A percentile compares a stretch with the other conserved stretches of the same genome.
Evolutionary conservation across 371 early-diverging fungal genomes (phyloP).

Genomic region (Syncephalastrum sp.): DNA sequence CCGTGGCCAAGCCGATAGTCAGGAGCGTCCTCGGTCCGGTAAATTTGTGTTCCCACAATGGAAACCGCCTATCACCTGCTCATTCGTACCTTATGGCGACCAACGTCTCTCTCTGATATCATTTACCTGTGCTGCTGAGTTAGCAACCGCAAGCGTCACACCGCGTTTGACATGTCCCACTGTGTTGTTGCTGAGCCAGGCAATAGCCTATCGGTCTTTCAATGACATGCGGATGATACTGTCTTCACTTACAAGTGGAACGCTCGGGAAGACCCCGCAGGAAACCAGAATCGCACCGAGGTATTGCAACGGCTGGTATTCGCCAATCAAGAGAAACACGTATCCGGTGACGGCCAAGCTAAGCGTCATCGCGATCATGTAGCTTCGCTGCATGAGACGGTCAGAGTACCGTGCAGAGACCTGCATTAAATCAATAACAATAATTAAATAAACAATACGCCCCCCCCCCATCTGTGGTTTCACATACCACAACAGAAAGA

Average conservation of each 20-base stretch:
- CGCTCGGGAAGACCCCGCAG: slow-evolving; percentile 35
- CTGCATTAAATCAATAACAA: not conserved
- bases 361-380: not conserved
- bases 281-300: slow-evolving; percentile 37
- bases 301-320: slow-evolving; percentile 25
- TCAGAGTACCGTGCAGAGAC: slow-evolving; percentile 13
- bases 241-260: slow-evolving; percentile 13
- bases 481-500: slow-evolving; percentile 1
- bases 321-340: slow-evolving; percentile 11
- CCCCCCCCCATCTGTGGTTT: not conserved
- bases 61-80: slow-evolving; percentile 10
- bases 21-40: slow-evolving; percentile 29
- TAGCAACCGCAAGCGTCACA: slow-evolving; percentile 32
- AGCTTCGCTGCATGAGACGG: slow-evolving; percentile 9
- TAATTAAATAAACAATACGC: not conserved
- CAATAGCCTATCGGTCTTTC: slow-evolving; percentile 13
- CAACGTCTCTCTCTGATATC: slow-evolving; percentile 18
- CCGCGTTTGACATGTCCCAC: slow-evolving; percentile 44
- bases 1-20: slow-evolving; percentile 18
- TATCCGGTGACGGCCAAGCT: slow-evolving; percentile 10
- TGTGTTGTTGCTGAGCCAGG: slow-evolving; percentile 43
- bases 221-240: too few relatives aligned
- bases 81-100: too few relatives aligned
- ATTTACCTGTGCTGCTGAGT: slow-evolving; percentile 34
- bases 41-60: slow-evolving; percentile 14